Base-by-base conservation (phyloP, 306 rosid species). In the Chamaecrista fasciculata region DNA sequence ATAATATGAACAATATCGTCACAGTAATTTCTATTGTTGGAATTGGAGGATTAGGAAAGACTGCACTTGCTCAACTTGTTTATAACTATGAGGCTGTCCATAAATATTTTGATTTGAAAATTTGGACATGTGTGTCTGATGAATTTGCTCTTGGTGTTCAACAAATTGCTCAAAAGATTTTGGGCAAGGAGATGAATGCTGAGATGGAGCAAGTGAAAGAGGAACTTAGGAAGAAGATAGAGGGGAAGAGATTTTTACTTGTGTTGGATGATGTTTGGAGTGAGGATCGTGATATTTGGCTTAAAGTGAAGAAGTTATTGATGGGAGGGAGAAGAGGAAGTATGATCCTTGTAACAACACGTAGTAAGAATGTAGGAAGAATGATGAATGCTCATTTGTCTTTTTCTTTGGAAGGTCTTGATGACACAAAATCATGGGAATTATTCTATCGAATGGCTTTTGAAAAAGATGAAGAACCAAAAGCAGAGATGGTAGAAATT, bases 31-130 rank as follows among this genome's bases (percentile, higher is more conserved):
- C 69, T 0, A n/a, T 79, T 6, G 69, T 37, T 1, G 78, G 82
- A 4, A 4, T 71, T 19, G 74, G 52, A 0, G 74, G 78, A 18
- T n/a, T 71, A 6, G 78, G 78, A 14, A 72, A 66, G 62, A 70
- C 81, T 2, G 48, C 81, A 1, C 62, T 70, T 56, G 81, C 66
- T 39, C 59, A 78, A 28, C 18, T 58, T 5, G 74, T 67, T 1
- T 28, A 47, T 11, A 28, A 28, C 14, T 68, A 56, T 36, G 44
- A 33, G 3, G 9, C 1, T 33, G 47, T 48, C 3, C 12, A 0
- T 1, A 5, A 23, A 3, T 50, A 65, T 15, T 74, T 74, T 55
- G 50, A 46, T 19, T 40, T 6, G 5, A 42, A 11, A 40, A 40
- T 11, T 0, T 40, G 46, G 46, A 4, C 12, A 1, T 40, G 46